Percentiles rank a stretch among this genome's conserved stretches.
Evolutionary conservation across 768 basidiomycete species (phyloP).

Genomic region (Naganishia vishniacii): DNA sequence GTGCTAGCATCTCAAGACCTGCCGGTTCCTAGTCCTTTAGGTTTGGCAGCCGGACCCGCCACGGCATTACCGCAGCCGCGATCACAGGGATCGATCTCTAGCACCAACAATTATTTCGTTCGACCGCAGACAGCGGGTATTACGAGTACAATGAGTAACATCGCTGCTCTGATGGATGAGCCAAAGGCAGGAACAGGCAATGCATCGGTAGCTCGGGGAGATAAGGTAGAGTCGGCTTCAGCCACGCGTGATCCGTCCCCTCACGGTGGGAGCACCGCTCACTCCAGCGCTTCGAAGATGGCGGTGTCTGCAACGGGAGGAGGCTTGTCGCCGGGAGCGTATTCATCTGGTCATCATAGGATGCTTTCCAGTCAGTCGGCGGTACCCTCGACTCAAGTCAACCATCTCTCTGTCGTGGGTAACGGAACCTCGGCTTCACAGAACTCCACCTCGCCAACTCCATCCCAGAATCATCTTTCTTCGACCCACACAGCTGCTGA

Average conservation of each 20-base stretch:
- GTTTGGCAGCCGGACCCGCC: not conserved
- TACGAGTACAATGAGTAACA: not conserved
- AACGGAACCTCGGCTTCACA: not conserved
- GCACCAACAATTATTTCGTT: not conserved
- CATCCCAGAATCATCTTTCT: constrained; percentile 1
- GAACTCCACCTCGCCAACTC: constrained; percentile 10
- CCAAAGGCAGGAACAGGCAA: not conserved
- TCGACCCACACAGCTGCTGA: not conserved
- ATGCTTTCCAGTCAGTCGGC: constrained; percentile 13
- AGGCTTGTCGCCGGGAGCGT: not conserved
- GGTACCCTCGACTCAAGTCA: constrained; percentile 11
- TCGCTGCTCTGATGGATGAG: not conserved
- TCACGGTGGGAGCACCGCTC: not conserved
- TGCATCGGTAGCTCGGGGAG: not conserved
- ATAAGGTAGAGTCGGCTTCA: not conserved
- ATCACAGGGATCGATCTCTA: constrained; percentile 11
- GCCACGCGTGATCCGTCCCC: constrained; percentile 20
- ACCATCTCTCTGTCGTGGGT: constrained; percentile 1
- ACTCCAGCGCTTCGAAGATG: not conserved
- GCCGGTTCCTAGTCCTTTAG: not conserved
- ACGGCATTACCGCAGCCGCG: not conserved
- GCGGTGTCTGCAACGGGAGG: not conserved
- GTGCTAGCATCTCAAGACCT: constrained; percentile 12
- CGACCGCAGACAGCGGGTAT: constrained; percentile 1
- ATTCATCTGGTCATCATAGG: constrained; percentile 1